Conservation (phyloP, 2,329 filamentous ascomycete species). For the Microsporum ferrugineum region DNA sequence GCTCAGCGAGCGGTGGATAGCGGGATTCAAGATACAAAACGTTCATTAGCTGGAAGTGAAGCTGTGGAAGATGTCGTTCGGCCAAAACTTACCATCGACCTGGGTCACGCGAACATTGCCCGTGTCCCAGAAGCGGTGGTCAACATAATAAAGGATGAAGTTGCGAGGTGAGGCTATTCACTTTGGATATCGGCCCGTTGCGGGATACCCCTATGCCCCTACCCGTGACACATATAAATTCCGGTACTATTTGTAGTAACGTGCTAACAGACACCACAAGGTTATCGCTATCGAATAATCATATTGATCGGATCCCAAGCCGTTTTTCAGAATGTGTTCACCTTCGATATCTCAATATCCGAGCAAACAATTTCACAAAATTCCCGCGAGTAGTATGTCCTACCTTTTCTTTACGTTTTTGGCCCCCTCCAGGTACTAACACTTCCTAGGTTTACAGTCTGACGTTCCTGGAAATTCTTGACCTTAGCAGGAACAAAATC, state of each 20-base stretch:
- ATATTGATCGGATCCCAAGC: conserved; percentile 39
- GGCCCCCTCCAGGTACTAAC: not conserved
- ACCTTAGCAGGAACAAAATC: conserved; percentile 81
- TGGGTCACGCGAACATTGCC: conserved; percentile 40
- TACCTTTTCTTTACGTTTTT: not conserved
- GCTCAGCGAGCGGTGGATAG: conserved; percentile 37
- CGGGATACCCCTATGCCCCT: not conserved
- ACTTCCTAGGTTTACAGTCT: conserved; percentile 64
- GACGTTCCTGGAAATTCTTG: conserved; percentile 78
- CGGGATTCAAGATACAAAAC: conserved; percentile 37
- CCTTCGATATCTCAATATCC: conserved; percentile 41
- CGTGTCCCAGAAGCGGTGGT: conserved; percentile 40
- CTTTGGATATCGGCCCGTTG: not conserved
- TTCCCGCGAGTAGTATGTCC: conserved; percentile 52
- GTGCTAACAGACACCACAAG: conserved; percentile 20
- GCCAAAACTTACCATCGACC: conserved; percentile 41
- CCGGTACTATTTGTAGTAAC: not conserved
- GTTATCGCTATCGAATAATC: conserved; percentile 41
- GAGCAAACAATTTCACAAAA: conserved; percentile 43
- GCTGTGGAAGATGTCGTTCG: conserved; percentile 37
- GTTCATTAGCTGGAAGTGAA: conserved; percentile 37
- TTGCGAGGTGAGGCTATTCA: conserved; percentile 35
- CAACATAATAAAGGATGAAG: conserved; percentile 42
- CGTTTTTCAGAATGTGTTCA: conserved; percentile 40
- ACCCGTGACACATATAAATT: not conserved